Base-by-base conservation (phyloP, 306 rosid genomes). In the Abrus precatorius region DNA sequence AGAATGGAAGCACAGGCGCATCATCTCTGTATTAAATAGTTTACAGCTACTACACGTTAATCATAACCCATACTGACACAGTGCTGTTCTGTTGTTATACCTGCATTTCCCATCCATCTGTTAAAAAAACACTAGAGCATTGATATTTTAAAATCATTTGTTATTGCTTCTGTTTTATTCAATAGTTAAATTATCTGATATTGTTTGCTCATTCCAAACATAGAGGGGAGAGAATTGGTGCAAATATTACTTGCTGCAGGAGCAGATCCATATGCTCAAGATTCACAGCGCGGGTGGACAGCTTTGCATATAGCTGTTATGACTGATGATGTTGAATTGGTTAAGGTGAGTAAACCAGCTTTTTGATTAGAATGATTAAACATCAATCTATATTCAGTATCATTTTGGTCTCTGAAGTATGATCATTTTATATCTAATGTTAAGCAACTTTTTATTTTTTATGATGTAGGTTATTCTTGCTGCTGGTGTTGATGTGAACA, bases 401-500 rank as follows among this genome's bases (percentile, higher is more conserved):
- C 9, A 7, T 52, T 34, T 76, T 69, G 74, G 36, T 44, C 43
- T 53, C 68, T 74, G 5, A 13, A 47, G 28, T 62, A 65, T 49
- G 27, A 52, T 20, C 62, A 1, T 34, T 79, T 72, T 52, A 7
- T 53, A 11, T 20, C 9, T 9, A 3, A 7, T 20, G 9, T 48
- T 83, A n/a, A 63, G n/a, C 12, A 29, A 9, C 20, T 5, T 62
- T 54, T 57, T 6, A 48, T 77, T 75, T 30, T 9, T 65, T 4
- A 20, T 40, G 57, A 74, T 71, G 57, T 74, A 92, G 97, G 87
- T 92, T 75, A 92, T 92, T 69, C 89, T 92, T 62, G 84, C 88
- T 66, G 94, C 90, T 49, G 91, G 92, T 62, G 91, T 92, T 40
- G 92, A 92, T 82, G 97, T 90, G 84, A 90, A 92, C 91, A 88